Conservation (phyloP, 164 flowering plant species). For the Stephania yunnanensis region DNA sequence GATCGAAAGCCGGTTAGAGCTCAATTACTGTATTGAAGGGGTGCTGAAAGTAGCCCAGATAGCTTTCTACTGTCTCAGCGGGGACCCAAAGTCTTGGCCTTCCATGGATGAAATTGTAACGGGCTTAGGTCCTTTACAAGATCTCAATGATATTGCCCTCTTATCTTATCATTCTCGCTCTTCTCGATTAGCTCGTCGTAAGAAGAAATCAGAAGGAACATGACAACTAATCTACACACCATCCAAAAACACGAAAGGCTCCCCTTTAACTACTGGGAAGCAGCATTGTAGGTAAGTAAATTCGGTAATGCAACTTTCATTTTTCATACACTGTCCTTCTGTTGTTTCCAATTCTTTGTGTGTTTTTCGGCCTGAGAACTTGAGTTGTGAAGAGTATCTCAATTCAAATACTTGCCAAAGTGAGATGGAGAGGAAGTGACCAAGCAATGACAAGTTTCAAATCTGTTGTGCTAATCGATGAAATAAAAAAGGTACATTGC, state of each 20-base stretch:
- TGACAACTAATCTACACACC: constrained; percentile 32
- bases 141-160: too few relatives aligned
- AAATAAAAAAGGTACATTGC: too few relatives aligned
- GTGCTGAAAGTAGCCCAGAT: too few relatives aligned
- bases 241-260: constrained; percentile 36
- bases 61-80: too few relatives aligned
- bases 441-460: neutral
- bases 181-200: constrained; percentile 56
- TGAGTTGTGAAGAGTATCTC: neutral
- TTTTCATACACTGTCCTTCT: constrained; percentile 2
- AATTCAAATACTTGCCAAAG: neutral
- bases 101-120: too few relatives aligned
- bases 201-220: constrained; percentile 56
- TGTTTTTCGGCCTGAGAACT: constrained; percentile 5
- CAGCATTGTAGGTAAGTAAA: too few relatives aligned
- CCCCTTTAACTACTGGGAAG: too few relatives aligned
- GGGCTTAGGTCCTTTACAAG: too few relatives aligned
- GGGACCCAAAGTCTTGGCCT: too few relatives aligned
- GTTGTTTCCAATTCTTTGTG: constrained; percentile 4
- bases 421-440: neutral
- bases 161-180: constrained; percentile 54
- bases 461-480: too few relatives aligned
- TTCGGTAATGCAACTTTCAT: too few relatives aligned
- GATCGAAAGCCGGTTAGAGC: constrained; percentile 73
- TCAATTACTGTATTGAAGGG: constrained; percentile 74